phyloP scores from a whole-genome alignment of 2,329 filamentous ascomycete genomes.

The Aspergillus ustus region DNA sequence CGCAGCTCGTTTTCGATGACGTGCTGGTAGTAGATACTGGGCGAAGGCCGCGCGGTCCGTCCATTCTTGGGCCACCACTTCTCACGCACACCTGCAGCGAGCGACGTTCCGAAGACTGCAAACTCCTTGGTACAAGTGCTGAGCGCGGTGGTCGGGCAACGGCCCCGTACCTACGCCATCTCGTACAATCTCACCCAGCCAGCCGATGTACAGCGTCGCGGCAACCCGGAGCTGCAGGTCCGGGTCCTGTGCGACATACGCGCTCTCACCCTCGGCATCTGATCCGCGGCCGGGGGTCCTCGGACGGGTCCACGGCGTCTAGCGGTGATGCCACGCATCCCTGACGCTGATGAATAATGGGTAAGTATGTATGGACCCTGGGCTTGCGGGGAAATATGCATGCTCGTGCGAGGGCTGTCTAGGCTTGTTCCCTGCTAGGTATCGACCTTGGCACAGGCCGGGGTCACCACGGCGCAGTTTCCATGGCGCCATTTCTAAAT shows the following conservation, averaged over 20 bases:
- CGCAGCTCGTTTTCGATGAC: not conserved
- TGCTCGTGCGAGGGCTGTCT: not conserved
- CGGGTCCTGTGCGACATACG: constrained; percentile 14
- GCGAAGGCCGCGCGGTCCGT: not conserved
- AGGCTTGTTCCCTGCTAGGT: not conserved
- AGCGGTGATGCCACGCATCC: not conserved
- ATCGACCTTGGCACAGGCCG: not conserved
- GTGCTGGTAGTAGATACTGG: not conserved
- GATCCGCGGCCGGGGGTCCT: not conserved
- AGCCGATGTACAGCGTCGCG: constrained; percentile 9
- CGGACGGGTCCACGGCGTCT: not conserved
- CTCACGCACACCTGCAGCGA: not conserved
- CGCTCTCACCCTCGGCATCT: not conserved
- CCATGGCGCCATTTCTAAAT: not conserved
- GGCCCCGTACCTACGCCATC: not conserved
- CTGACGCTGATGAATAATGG: not conserved
- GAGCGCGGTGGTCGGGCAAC: not conserved
- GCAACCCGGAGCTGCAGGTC: constrained; percentile 17
- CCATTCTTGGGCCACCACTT: constrained; percentile 6
- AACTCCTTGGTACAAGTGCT: not conserved
- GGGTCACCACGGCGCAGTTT: not conserved
- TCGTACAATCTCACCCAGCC: constrained; percentile 4
- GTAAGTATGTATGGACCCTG: not conserved
- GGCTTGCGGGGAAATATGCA: not conserved
- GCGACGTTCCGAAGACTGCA: not conserved